Evolutionary conservation across 2,329 filamentous ascomycete species (phyloP), one percentile per base, ranked within the genome.

Genomic region (Pseudomassariella vexata): DNA sequence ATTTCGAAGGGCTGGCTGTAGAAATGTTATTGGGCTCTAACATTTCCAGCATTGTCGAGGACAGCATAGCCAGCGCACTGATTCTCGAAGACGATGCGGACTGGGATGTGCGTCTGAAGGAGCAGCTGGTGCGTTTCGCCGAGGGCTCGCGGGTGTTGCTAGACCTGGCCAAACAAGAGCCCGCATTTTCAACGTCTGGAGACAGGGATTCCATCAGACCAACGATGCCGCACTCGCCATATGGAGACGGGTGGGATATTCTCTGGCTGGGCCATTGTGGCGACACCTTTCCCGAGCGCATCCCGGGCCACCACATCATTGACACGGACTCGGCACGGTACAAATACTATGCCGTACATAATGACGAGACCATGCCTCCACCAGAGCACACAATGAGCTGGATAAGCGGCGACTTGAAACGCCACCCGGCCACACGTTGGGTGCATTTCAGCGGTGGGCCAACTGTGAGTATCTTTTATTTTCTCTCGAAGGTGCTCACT

Each of bases 251-350:
- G 36, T 73, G 69, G 70, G 68, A 73, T 36, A 38, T 73, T 3
- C 57, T 73, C 7, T 72, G 67, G 67, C 46, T 70, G 1, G 69
- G 69, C 17, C 65, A 68, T 41, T 70, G 67, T 35, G 63, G 63
- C 5, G 36, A 39, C 28, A 39, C 36, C 12, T 41, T 41, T 15
- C 38, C 38, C 1, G 36, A 39, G 32, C 32, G 38, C 11, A 39
- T 39, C 17, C 38, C 36, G 1, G 36, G 36, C 23, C 36, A 39
- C 23, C 29, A 41, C 21, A 37, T 39, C 15, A 32, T 30, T 12
- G 28, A 39, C 32, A 15, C 19, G 3, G 12, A 14, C 2, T 39
- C 36, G 3, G 28, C 36, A 9, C 32, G 36, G 17, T 39, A 41
- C 23, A 41, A 32, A 11, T 39, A 41, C 23, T 39, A 41, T 20